Conservation (phyloP, 2,329 filamentous ascomycete species). For the Sclerotinia spermophila region DNA sequence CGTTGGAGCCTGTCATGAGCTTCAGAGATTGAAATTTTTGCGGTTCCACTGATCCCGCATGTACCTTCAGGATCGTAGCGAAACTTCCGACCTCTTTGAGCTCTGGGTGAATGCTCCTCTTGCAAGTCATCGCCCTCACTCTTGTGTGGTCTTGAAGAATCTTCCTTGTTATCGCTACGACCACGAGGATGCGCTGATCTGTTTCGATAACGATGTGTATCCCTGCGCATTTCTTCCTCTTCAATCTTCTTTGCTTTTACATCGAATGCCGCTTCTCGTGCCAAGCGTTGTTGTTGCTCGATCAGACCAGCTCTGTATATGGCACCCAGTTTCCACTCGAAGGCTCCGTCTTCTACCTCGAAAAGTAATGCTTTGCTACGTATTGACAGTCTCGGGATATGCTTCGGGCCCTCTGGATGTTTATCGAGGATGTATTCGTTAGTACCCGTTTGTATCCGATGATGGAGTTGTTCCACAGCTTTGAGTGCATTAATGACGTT, state of each 20-base stretch:
- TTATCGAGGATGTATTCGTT: conserved; percentile 88
- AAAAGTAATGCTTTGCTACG: conserved; percentile 80
- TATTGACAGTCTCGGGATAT: conserved; percentile 80
- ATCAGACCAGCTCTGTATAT: conserved; percentile 87
- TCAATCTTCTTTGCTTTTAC: conserved; percentile 82
- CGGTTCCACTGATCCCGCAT: conserved; percentile 65
- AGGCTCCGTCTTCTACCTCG: conserved; percentile 91
- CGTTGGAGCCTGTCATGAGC: conserved; percentile 71
- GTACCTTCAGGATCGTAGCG: conserved; percentile 79
- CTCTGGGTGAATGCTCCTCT: conserved; percentile 32
- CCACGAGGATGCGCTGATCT: conserved; percentile 45
- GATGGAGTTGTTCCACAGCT: conserved; percentile 83
- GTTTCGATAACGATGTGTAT: conserved; percentile 51
- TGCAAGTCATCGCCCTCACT: conserved; percentile 26
- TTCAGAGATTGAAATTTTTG: conserved; percentile 70
- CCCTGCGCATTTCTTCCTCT: conserved; percentile 61
- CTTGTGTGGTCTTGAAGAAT: conserved; percentile 30
- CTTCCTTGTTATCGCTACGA: conserved; percentile 32
- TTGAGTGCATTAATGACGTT: conserved; percentile 88
- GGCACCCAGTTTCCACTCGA: conserved; percentile 94
- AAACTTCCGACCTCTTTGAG: conserved; percentile 44
- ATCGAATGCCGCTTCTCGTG: conserved; percentile 83
- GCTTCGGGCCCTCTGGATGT: conserved; percentile 77
- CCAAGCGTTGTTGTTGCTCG: conserved; percentile 86
- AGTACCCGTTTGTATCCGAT: conserved; percentile 82